A percentile compares a stretch with the other conserved stretches of the same genome.
Evolutionary conservation across 805 yeast species (phyloP).

Genomic region (Cyberlindnera euphorbiiphila): DNA sequence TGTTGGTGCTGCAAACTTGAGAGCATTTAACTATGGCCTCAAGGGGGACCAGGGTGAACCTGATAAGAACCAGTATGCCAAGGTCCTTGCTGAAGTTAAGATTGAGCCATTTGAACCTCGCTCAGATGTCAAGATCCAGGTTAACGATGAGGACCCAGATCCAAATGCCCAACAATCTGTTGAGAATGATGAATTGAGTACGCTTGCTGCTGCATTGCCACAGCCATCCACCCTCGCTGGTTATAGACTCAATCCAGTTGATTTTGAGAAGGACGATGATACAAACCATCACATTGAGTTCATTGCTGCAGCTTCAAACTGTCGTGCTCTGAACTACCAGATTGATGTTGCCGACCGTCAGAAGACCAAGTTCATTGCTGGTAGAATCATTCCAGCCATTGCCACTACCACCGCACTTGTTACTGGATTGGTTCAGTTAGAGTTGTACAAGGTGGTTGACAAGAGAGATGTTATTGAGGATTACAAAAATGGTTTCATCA

Average conservation of each 20-base stretch:
- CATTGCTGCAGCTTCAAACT: constrained; percentile 91
- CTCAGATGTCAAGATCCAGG: constrained; percentile 75
- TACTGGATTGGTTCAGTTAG: constrained; percentile 90
- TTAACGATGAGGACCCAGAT: constrained; percentile 83
- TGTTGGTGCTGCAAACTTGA: constrained; percentile 84
- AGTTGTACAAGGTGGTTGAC: constrained; percentile 85
- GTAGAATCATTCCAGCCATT: constrained; percentile 97
- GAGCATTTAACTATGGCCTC: constrained; percentile 87
- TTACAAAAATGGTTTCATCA: constrained; percentile 88
- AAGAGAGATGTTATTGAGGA: constrained; percentile 71
- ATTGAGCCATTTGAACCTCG: constrained; percentile 72
- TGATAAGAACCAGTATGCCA: constrained; percentile 43
- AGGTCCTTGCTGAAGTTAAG: constrained; percentile 46
- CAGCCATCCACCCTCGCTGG: constrained; percentile 87
- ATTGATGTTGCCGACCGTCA: constrained; percentile 86
- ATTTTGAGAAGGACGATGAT: constrained; percentile 98
- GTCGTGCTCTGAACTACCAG: constrained; percentile 88
- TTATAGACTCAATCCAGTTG: constrained; percentile 81
- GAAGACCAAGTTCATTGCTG: constrained; percentile 95
- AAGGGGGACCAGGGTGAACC: constrained; percentile 64
- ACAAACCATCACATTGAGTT: constrained; percentile 94
- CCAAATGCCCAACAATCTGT: constrained; percentile 54
- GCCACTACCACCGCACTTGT: constrained; percentile 99
- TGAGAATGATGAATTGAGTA: constrained; percentile 62
- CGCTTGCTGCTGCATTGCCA: constrained; percentile 76